Conservation (phyloP, 768 basidiomycete genomes). For the Macrocybe gigantea region DNA sequence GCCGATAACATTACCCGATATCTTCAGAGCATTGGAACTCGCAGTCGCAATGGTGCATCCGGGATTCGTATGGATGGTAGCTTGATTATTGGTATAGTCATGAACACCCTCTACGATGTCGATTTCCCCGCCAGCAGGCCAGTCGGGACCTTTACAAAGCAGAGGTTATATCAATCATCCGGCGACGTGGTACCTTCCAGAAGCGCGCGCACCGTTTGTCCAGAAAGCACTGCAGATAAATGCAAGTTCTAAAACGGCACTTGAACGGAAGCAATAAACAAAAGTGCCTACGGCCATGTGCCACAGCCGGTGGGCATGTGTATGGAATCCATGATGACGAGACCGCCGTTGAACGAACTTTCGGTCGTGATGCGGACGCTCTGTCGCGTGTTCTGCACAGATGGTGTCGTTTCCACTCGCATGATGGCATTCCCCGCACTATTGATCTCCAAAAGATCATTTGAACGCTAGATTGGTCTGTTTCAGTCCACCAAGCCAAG, state of each 20-base stretch:
- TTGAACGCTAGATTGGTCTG: conserved; percentile 34
- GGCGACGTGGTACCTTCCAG: neutral
- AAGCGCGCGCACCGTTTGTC: conserved; percentile 32
- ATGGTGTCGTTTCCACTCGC: conserved; percentile 81
- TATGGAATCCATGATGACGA: conserved; percentile 77
- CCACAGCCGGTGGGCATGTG: conserved; percentile 93
- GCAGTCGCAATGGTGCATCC: conserved; percentile 62
- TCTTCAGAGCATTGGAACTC: conserved; percentile 39
- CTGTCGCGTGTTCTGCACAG: conserved; percentile 60
- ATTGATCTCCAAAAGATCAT: conserved; percentile 64
- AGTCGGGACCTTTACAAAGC: conserved; percentile 53
- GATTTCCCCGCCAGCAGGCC: conserved; percentile 69
- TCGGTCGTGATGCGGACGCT: conserved; percentile 75
- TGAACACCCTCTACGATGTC: conserved; percentile 84
- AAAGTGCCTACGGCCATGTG: conserved; percentile 62
- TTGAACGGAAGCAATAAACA: neutral
- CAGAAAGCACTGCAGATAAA: conserved; percentile 34
- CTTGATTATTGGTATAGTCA: conserved; percentile 76
- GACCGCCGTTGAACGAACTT: conserved; percentile 51
- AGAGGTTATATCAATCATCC: conserved; percentile 31
- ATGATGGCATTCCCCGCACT: conserved; percentile 73
- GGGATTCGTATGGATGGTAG: conserved; percentile 70
- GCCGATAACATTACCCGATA: conserved; percentile 61
- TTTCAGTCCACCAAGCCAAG: conserved; percentile 5
- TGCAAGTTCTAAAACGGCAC: neutral